Evolutionary conservation across 352 stramenopile genomes (phyloP), one percentile per base, ranked within the genome.

Genomic region (Thraustotheca clavata): DNA sequence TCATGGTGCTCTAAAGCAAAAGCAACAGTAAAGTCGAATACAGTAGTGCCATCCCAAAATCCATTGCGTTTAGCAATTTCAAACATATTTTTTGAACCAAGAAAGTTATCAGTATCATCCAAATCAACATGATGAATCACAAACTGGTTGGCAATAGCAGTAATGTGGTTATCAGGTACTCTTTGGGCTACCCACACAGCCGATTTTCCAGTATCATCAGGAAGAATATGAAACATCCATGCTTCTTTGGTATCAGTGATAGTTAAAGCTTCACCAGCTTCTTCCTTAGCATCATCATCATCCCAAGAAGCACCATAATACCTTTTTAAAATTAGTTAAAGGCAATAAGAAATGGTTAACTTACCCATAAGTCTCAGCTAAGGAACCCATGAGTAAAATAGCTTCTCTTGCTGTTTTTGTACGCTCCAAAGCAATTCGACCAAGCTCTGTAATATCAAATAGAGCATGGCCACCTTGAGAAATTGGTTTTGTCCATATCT

Each of bases 191-290:
- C 93, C 93, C 93, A 98, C 49, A 98, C 77, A 7, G 91, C 93
- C n/a, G 80, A 94, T 46, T 76, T 80, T 6, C 90, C 88, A 14
- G 91, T 97, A 57, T 96, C 89, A 66, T 98, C 92, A 0, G 92
- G 86, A 36, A 98, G 57, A 43, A 98, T 96, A 70, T 98, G 94
- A 71, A 98, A 98, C 49, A 98, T 88, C 93, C 93, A 98, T 35
- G 82, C 91, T 66, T 98, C 91, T n/a, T 81, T 77, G 1, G 83
- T 76, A 71, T 98, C 94, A 2, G 79, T 89, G n/a, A 98, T 86
- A 1, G 81, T 96, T 22, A 98, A 78, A 27, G 86, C 85, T 73
- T 98, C 94, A 12, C 84, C 89, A 31, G 79, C 88, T 63, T 96
- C 89, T 49, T 76, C 76, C 52, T 82, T 82, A 29, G 81, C 70